phyloP scores from a whole-genome alignment of 2,329 filamentous ascomycete genomes.

The Fusarium avenaceum region DNA sequence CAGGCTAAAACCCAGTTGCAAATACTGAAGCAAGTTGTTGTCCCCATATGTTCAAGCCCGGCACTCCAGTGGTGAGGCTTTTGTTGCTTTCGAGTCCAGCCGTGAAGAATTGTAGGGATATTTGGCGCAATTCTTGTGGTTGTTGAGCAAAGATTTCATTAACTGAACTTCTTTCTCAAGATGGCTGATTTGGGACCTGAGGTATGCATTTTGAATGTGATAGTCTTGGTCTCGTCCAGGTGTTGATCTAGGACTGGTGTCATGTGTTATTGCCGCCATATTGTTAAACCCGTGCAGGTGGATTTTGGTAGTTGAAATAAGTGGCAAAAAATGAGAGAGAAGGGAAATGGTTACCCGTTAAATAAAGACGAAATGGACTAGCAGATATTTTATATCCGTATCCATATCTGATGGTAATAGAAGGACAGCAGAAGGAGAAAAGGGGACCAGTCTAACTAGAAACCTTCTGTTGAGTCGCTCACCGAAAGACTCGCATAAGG shows the following conservation, averaged over 20 bases:
- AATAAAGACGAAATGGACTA: too few relatives aligned
- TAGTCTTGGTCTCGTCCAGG: background rate
- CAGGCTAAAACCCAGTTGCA: background rate
- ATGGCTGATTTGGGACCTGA: background rate
- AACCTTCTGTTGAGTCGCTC: background rate
- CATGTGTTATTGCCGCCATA: background rate
- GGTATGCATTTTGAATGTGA: background rate
- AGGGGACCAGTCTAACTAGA: conserved; percentile 4
- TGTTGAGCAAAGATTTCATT: background rate
- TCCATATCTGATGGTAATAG: too few relatives aligned
- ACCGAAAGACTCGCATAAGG: conserved; percentile 16
- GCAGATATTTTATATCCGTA: background rate
- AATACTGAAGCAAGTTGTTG: too few relatives aligned
- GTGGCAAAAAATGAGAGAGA: background rate
- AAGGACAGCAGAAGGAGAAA: background rate
- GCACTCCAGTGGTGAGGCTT: background rate
- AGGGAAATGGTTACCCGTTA: background rate
- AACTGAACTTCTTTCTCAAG: background rate
- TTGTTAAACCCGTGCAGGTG: background rate
- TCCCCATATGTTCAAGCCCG: background rate
- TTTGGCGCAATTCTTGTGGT: conserved; percentile 8
- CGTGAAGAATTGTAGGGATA: background rate
- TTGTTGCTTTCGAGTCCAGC: background rate
- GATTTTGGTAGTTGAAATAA: background rate
- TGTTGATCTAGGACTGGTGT: background rate